A percentile compares a stretch with the other conserved stretches of the same genome.
phyloP scores from a whole-genome alignment of 176 grass and related monocot genomes.

The Ampelocalamus luodianensis region DNA sequence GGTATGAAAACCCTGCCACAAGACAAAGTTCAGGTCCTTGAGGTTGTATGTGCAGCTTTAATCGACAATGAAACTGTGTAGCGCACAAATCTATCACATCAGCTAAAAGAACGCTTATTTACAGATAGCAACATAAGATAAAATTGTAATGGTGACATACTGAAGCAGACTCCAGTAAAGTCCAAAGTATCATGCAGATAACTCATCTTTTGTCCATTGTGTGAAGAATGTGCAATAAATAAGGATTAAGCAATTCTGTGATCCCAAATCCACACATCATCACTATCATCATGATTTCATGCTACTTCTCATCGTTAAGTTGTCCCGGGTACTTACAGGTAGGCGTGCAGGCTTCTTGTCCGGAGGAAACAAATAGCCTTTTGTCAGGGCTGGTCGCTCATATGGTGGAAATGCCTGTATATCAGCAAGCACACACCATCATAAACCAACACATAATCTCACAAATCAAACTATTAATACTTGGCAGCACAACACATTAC shows the following conservation, averaged over 20 bases:
- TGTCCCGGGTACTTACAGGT: constrained; percentile 60
- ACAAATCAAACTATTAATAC: neutral
- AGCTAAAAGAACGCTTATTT: neutral
- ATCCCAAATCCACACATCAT: neutral
- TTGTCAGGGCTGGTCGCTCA: constrained; percentile 88
- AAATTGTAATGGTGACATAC: constrained; percentile 10
- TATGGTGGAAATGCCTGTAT: constrained; percentile 79
- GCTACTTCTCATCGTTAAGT: neutral
- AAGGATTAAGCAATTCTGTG: neutral
- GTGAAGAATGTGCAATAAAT: neutral
- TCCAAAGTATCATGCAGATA: neutral
- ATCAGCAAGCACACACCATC: constrained; percentile 8
- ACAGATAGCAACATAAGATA: neutral
- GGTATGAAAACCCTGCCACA: constrained; percentile 83
- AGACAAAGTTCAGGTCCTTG: constrained; percentile 28
- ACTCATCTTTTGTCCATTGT: neutral
- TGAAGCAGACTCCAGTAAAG: neutral
- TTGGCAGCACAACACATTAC: neutral
- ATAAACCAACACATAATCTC: constrained; percentile 19
- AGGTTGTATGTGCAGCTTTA: neutral
- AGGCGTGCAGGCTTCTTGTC: constrained; percentile 93
- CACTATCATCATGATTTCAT: neutral
- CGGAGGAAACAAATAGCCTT: constrained; percentile 88
- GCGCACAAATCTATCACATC: neutral
- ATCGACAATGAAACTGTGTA: neutral